phyloP scores from a whole-genome alignment of 2,329 filamentous ascomycete species.

The Drechslerella dactyloides region DNA sequence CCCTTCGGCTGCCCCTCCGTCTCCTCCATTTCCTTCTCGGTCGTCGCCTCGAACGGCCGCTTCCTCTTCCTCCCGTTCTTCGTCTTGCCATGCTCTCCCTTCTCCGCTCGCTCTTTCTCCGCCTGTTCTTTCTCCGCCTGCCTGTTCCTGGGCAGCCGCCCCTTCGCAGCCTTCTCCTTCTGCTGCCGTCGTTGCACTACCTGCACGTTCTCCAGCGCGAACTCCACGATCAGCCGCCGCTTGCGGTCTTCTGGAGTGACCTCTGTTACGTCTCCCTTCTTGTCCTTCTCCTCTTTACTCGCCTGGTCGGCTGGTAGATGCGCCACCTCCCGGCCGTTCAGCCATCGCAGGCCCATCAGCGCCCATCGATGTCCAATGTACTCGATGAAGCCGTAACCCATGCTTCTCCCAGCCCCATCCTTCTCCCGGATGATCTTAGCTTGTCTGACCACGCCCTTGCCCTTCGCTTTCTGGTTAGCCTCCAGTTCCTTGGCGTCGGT shows the following conservation, averaged over 20 bases:
- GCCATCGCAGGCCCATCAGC: conserved; percentile 89
- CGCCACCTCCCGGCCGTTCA: conserved; percentile 75
- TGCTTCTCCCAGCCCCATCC: conserved; percentile 80
- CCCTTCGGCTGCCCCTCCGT: conserved; percentile 50
- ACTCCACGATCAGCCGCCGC: conserved; percentile 90
- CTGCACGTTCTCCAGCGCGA: conserved; percentile 96
- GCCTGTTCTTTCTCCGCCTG: conserved; percentile 1
- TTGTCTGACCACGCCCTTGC: conserved; percentile 86
- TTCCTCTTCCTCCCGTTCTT: conserved; percentile 11
- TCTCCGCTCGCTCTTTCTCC: conserved; percentile 6
- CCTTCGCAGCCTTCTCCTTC: conserved; percentile 65
- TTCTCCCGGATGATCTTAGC: conserved; percentile 93
- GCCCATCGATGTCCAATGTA: conserved; percentile 93
- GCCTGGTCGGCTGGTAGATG: conserved; percentile 60
- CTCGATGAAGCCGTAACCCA: conserved; percentile 97
- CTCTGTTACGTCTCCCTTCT: conserved; percentile 51
- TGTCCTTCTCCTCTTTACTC: conserved; percentile 60
- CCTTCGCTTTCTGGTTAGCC: conserved; percentile 76
- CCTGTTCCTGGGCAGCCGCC: conserved; percentile 29
- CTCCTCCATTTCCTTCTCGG: conserved; percentile 10
- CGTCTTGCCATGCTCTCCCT: neutral
- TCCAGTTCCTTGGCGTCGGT: conserved; percentile 83
- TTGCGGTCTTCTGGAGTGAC: conserved; percentile 70
- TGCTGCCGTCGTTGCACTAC: conserved; percentile 81
- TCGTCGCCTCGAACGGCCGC: conserved; percentile 10